Percentiles rank a stretch among this genome's conserved stretches.
phyloP scores from a whole-genome alignment of 108 stramenopile species.

The Seminavis robusta region DNA sequence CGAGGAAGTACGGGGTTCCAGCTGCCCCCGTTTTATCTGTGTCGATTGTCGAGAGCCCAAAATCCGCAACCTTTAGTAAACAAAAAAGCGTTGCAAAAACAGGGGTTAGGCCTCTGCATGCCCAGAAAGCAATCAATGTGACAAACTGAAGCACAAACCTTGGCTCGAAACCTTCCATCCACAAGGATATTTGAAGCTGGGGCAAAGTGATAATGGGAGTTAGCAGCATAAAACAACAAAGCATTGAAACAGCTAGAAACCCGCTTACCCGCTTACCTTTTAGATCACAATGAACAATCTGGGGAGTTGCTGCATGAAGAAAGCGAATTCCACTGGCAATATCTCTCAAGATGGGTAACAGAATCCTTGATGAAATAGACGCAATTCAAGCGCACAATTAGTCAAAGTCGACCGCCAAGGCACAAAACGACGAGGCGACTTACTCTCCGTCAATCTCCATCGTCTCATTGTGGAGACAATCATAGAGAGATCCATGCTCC shows the following conservation, averaged over 20 bases:
- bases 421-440: too few relatives aligned
- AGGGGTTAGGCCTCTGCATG: not conserved
- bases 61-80: too few relatives aligned
- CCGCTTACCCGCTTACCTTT: constrained; percentile 36
- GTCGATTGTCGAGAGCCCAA: too few relatives aligned
- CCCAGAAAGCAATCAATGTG: not conserved
- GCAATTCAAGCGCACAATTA: too few relatives aligned
- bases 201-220: too few relatives aligned
- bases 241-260: too few relatives aligned
- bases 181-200: constrained; percentile 67
- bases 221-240: too few relatives aligned
- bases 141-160: constrained; percentile 61
- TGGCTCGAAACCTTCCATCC: constrained; percentile 51
- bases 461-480: constrained; percentile 50
- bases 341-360: constrained; percentile 43
- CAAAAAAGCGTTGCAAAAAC: too few relatives aligned
- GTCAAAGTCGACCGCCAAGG: too few relatives aligned
- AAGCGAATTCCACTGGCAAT: constrained; percentile 46
- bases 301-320: constrained; percentile 46
- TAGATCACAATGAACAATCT: constrained; percentile 39
- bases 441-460: constrained; percentile 37
- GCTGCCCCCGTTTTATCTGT: constrained; percentile 12
- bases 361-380: constrained; percentile 21
- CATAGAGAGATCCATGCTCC: constrained; percentile 49
- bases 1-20: constrained; percentile 39